Evolutionary conservation across 2,329 filamentous ascomycete species (phyloP), one percentile per base, ranked within the genome.

Genomic region (Exophiala xenobiotica): DNA sequence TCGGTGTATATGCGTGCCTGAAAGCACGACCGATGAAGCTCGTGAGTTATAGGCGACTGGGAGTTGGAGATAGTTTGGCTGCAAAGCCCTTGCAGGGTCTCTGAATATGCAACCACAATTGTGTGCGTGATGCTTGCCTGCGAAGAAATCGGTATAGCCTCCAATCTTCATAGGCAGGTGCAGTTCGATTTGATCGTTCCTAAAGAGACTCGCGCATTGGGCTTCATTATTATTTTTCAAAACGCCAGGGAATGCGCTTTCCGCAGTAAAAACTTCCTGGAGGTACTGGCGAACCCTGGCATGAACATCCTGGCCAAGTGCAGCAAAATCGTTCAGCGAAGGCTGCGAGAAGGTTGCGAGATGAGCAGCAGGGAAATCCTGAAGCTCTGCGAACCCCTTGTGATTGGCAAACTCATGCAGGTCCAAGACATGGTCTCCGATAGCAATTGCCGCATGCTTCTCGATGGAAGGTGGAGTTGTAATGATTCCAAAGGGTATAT

Each of bases 1-100:
- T 18, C 57, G 9, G 27, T 29, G 41, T 11, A 59, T 33, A 29
- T 27, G 23, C 2, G 51, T 89, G 6, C 86, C 86, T 0, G 86
- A 90, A 4, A 88, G 76, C 0, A 91, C 85, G 11, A 92, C 78
- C 14, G 84, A 88, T 1, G 86, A 90, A 1, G 87, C 82, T 18
- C 57, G 52, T 8, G 51, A 51, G 20, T 50, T 35, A 29, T 60
- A 60, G 11, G 24, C 57, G n/a, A 57, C 40, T 1, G 57, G 57
- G 20, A 49, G 27, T 14, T 57, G 31, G 6, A 24, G 40, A 24
- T 53, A 59, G 22, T 26, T 31, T 1, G 56, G 56, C 7, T 29
- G 29, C 7, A 58, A 11, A 14, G 1, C 81, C 77, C 29, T 42
- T 16, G n/a, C 7, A 29, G 41, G 43, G 26, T 20, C 31, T 6